phyloP scores from a whole-genome alignment of 2,329 filamentous ascomycete genomes.

The Trichoderma aggressivum region DNA sequence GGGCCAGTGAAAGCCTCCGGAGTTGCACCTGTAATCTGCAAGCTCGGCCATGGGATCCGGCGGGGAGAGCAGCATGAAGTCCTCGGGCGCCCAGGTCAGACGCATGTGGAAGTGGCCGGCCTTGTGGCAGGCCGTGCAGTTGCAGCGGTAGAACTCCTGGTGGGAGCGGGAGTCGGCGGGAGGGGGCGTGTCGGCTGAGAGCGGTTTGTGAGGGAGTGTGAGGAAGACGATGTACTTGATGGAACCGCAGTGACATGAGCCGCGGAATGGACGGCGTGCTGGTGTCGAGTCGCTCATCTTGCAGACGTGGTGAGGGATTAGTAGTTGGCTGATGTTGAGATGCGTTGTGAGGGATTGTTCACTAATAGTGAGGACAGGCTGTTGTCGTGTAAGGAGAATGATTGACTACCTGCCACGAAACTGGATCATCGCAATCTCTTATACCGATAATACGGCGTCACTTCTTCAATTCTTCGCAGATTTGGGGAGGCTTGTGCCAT shows the following conservation, averaged over 20 bases:
- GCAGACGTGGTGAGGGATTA: neutral
- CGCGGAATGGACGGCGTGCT: conserved; percentile 2
- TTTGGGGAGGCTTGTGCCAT: neutral
- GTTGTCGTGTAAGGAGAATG: neutral
- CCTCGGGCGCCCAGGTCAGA: neutral
- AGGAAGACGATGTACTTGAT: conserved; percentile 9
- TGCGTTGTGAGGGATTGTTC: neutral
- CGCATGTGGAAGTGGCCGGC: conserved; percentile 9
- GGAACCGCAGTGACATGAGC: conserved; percentile 1
- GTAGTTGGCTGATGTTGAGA: neutral
- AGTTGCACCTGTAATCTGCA: neutral
- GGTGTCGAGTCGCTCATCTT: neutral
- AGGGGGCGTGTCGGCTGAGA: neutral
- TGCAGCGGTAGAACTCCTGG: conserved; percentile 9
- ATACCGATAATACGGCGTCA: neutral
- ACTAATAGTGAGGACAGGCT: neutral
- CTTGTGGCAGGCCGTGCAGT: conserved; percentile 3
- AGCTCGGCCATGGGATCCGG: conserved; percentile 5
- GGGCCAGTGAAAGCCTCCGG: neutral
- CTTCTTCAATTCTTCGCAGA: neutral
- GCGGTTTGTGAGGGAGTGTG: neutral
- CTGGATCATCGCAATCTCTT: neutral
- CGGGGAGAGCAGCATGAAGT: conserved; percentile 6
- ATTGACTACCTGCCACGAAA: neutral
- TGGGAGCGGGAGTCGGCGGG: neutral